Percentiles rank a stretch among this genome's conserved stretches.
These are phyloP conservation scores for Beta vulgaris DNA, from an alignment of 148 eudicot species.

Conservation along the genomic window DNA sequence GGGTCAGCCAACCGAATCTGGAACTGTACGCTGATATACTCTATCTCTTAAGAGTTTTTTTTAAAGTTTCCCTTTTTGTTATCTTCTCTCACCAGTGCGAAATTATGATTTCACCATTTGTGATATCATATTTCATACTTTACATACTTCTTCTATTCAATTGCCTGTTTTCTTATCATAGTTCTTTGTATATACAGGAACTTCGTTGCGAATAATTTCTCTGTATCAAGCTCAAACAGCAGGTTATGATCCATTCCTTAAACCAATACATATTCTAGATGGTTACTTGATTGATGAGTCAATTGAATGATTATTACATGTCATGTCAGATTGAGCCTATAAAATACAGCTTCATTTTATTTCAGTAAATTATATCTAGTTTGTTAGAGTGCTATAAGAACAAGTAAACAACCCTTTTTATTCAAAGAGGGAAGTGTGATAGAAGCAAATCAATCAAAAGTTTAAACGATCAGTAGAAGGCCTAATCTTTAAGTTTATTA, in stretches of 20 bases:
- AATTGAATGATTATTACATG: neutral
- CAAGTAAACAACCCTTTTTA: neutral
- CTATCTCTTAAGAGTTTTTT: too few relatives aligned
- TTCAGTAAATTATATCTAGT: too few relatives aligned
- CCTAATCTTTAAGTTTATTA: neutral
- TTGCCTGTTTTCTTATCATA: neutral
- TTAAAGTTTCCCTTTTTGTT: too few relatives aligned
- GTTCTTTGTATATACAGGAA: conserved; percentile 51
- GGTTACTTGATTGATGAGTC: neutral
- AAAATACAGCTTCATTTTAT: too few relatives aligned
- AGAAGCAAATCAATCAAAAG: neutral
- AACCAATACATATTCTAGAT: neutral
- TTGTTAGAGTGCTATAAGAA: neutral
- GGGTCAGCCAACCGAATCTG: conserved; percentile 46
- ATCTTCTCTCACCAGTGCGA: too few relatives aligned
- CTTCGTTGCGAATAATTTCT: conserved; percentile 79
- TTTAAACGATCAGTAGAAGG: neutral
- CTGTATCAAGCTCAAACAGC: conserved; percentile 43
- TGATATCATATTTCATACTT: neutral
- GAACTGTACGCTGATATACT: conserved; percentile 89
- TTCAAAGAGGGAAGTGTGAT: neutral
- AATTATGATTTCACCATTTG: neutral
- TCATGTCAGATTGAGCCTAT: too few relatives aligned
- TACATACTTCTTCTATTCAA: neutral
- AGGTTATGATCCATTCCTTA: conserved; percentile 41